phyloP scores from a whole-genome alignment of 345 rosid genomes.

The Lenwebbia sp. region DNA sequence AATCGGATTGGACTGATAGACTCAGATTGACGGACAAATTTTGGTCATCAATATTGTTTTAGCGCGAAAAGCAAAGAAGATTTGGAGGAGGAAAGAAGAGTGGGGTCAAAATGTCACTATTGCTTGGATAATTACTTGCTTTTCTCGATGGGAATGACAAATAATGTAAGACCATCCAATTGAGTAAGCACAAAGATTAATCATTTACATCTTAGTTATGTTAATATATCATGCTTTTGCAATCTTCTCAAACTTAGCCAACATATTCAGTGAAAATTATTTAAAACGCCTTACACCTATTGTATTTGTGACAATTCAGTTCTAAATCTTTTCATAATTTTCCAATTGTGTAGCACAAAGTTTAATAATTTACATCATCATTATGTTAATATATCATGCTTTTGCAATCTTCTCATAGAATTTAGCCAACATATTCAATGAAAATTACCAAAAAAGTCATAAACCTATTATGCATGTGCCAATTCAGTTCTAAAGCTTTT shows the following conservation, averaged over 20 bases:
- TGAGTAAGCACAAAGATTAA: neutral
- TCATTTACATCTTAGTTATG: neutral
- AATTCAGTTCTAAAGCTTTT: too few relatives aligned
- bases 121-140: neutral
- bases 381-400: neutral
- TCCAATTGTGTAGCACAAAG: neutral
- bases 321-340: too few relatives aligned
- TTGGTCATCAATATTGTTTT: neutral
- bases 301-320: too few relatives aligned
- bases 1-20: neutral
- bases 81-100: neutral
- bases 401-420: neutral
- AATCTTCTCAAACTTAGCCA: neutral
- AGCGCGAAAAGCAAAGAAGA: neutral
- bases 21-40: neutral
- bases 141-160: neutral
- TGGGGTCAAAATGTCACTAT: neutral
- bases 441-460: too few relatives aligned
- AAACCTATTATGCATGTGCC: too few relatives aligned
- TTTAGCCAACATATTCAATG: neutral
- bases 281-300: too few relatives aligned
- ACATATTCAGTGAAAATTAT: neutral
- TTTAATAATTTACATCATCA: neutral
- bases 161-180: neutral
- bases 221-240: neutral